These are phyloP conservation scores for Aspergillus hortae DNA, from an alignment of 2,329 filamentous ascomycete species.

Conservation along the genomic window DNA sequence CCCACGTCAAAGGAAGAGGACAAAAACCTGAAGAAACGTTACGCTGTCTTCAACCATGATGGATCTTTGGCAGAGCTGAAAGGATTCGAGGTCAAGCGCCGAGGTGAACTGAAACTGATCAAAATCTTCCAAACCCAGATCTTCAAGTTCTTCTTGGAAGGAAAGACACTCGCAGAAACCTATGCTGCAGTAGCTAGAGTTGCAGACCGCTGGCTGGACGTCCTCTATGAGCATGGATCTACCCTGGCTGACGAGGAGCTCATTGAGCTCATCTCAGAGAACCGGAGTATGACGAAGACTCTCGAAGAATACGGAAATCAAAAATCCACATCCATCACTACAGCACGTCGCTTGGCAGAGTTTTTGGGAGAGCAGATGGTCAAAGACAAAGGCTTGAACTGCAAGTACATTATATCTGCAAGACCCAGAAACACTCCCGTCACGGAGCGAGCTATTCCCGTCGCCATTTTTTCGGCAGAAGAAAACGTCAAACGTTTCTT, in stretches of 20 bases:
- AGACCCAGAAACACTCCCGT: slow-evolving; percentile 84
- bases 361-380: slow-evolving; percentile 98
- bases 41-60: slow-evolving; percentile 98
- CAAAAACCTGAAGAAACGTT: slow-evolving; percentile 99
- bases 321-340: slow-evolving; percentile 99
- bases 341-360: slow-evolving; percentile 87
- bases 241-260: slow-evolving; percentile 94
- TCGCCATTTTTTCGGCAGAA: slow-evolving; percentile 95
- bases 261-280: slow-evolving; percentile 99
- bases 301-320: slow-evolving; percentile 92
- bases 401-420: slow-evolving; percentile 97
- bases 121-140: slow-evolving; percentile 99
- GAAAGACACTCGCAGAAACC: slow-evolving; percentile 78
- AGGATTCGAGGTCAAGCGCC: slow-evolving; percentile 94
- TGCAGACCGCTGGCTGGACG: slow-evolving; percentile 94
- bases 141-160: slow-evolving; percentile 98
- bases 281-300: slow-evolving; percentile 96
- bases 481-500: slow-evolving; percentile 83
- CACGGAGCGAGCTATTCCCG: slow-evolving; percentile 88
- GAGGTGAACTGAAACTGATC: slow-evolving; percentile 97
- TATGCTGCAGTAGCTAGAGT: slow-evolving; percentile 91
- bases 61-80: slow-evolving; percentile 93
- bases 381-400: slow-evolving; percentile 98
- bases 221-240: slow-evolving; percentile 80
- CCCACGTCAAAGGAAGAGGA: slow-evolving; percentile 98